Evolutionary conservation across 805 yeast genomes (phyloP).

Genomic region (Suhomyces prunicola): DNA sequence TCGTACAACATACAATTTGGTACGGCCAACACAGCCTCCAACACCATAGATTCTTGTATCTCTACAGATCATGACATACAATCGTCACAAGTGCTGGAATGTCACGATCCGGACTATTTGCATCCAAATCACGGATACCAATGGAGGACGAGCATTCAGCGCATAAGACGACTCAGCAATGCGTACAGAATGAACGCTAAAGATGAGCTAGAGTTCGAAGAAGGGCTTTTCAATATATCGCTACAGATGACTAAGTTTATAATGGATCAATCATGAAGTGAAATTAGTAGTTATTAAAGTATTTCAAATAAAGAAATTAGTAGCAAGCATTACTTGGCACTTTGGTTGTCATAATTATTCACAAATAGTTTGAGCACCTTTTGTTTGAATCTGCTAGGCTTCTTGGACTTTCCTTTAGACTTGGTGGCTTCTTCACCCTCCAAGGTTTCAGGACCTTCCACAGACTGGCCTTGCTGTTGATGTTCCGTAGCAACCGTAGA

Average conservation of each 20-base stretch:
- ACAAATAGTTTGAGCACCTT: constrained; percentile 31
- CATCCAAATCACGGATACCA: background rate
- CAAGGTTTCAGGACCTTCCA: constrained; percentile 1
- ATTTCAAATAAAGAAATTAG: background rate
- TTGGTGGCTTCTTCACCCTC: background rate
- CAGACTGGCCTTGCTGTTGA: constrained; percentile 1
- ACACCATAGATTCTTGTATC: background rate
- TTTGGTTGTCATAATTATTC: constrained; percentile 20
- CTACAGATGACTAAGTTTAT: background rate
- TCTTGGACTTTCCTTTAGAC: constrained; percentile 8
- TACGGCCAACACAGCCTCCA: background rate
- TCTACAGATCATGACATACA: background rate
- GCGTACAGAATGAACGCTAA: background rate
- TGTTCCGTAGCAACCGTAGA: constrained; percentile 8
- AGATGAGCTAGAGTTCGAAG: background rate
- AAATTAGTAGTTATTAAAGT: background rate
- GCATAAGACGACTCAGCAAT: background rate
- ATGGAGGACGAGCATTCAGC: background rate
- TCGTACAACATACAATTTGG: background rate
- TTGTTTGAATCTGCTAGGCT: constrained; percentile 15
- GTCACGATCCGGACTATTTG: background rate
- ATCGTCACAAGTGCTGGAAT: background rate
- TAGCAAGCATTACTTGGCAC: background rate
- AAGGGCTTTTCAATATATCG: background rate
- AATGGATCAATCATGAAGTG: background rate